phyloP scores from a whole-genome alignment of 768 basidiomycete genomes.

The Roridomyces roridus region DNA sequence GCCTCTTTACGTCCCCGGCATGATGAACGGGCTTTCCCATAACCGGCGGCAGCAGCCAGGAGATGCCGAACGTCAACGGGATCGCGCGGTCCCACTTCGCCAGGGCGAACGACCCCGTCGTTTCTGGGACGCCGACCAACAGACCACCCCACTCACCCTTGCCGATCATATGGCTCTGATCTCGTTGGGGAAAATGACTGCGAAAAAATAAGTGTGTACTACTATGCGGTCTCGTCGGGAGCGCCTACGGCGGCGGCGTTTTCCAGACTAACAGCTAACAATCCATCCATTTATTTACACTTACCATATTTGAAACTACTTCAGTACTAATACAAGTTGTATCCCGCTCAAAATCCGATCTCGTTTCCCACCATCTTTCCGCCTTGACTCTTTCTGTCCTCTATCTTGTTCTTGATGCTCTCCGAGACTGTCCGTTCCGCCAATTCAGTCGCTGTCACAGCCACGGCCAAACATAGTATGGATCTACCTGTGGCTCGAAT shows the following conservation, averaged over 20 bases:
- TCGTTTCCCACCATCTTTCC: too few relatives aligned
- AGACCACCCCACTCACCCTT: neutral
- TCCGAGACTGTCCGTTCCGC: too few relatives aligned
- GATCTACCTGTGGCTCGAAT: too few relatives aligned
- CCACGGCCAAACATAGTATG: too few relatives aligned
- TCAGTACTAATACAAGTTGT: neutral
- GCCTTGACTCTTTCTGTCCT: too few relatives aligned
- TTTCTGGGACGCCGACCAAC: constrained; percentile 19
- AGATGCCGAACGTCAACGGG: constrained; percentile 8
- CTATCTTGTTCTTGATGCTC: too few relatives aligned
- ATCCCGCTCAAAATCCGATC: neutral
- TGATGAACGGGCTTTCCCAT: constrained; percentile 23
- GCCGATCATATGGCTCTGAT: constrained; percentile 4
- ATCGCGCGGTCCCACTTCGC: constrained; percentile 7
- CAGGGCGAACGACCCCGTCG: constrained; percentile 21
- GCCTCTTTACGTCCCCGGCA: constrained; percentile 66
- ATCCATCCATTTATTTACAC: neutral
- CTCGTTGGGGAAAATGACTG: constrained; percentile 11
- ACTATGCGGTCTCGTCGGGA: too few relatives aligned
- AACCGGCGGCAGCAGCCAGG: constrained; percentile 15
- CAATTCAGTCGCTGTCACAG: too few relatives aligned
- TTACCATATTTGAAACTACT: constrained; percentile 17
- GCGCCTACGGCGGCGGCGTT: too few relatives aligned
- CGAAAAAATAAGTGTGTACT: constrained; percentile 14
- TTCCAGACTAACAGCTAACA: neutral